These are phyloP conservation scores for Pseudogymnoascus sp. DNA, from an alignment of 2,329 filamentous ascomycete species.

Conservation along the genomic window DNA sequence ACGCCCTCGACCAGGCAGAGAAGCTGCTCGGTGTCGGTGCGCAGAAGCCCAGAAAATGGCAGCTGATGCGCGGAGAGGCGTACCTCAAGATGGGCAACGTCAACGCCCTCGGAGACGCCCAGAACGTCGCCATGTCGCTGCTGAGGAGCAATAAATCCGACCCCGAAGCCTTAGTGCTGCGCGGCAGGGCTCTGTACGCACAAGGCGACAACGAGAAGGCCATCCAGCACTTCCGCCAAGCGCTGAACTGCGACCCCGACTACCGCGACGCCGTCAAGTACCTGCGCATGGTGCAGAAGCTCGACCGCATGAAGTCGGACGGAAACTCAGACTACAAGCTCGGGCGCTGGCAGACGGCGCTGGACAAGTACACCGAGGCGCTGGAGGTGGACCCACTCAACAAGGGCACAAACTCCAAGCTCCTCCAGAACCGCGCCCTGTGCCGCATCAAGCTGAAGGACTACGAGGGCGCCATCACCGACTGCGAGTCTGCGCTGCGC, in stretches of 20 bases:
- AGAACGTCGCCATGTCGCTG: slow-evolving; percentile 83
- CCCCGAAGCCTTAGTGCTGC: slow-evolving; percentile 83
- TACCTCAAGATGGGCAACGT: slow-evolving; percentile 86
- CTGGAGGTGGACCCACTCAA: slow-evolving; percentile 80
- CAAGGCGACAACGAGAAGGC: slow-evolving; percentile 95
- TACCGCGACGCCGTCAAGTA: slow-evolving; percentile 83
- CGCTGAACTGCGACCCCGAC: slow-evolving; percentile 83
- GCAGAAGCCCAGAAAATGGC: slow-evolving; percentile 83
- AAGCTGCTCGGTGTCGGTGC: slow-evolving; percentile 67
- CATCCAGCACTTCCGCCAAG: slow-evolving; percentile 83
- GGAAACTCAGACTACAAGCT: slow-evolving; percentile 87
- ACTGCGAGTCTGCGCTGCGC: slow-evolving; percentile 75
- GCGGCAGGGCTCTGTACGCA: slow-evolving; percentile 78
- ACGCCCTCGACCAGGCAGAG: slow-evolving; percentile 85
- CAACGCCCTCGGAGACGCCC: slow-evolving; percentile 83
- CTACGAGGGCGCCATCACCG: slow-evolving; percentile 69
- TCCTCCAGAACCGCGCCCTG: slow-evolving; percentile 86
- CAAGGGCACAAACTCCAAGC: slow-evolving; percentile 88
- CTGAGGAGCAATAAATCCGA: slow-evolving; percentile 83
- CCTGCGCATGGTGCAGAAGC: slow-evolving; percentile 80
- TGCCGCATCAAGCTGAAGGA: slow-evolving; percentile 78
- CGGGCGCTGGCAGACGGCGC: slow-evolving; percentile 67
- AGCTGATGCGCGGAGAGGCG: slow-evolving; percentile 82
- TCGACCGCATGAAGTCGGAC: slow-evolving; percentile 88
- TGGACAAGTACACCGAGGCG: slow-evolving; percentile 76